These are phyloP conservation scores for Rutstroemia sydowiana DNA, from an alignment of 2,329 filamentous ascomycete species.

Conservation along the genomic window DNA sequence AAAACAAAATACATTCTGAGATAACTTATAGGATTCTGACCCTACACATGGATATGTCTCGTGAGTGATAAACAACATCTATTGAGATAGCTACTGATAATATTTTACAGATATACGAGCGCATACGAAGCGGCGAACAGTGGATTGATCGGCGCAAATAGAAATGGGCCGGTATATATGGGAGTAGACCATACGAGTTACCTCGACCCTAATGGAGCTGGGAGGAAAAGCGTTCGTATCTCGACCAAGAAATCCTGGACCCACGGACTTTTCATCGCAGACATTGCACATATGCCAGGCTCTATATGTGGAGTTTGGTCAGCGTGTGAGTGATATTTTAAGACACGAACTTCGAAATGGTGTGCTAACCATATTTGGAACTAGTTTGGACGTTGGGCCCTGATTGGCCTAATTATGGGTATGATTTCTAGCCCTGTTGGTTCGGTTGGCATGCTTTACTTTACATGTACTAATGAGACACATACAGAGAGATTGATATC, in stretches of 20 bases:
- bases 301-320: constrained; percentile 68
- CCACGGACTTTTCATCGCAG: constrained; percentile 61
- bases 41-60: constrained; percentile 19
- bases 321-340: constrained; percentile 32
- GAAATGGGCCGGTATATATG: constrained; percentile 48
- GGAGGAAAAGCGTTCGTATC: constrained; percentile 52
- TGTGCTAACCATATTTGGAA: neutral
- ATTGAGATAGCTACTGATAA: neutral
- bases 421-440: neutral
- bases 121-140: neutral
- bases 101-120: neutral
- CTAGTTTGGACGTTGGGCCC: constrained; percentile 6
- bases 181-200: constrained; percentile 60
- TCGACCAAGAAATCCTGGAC: constrained; percentile 55
- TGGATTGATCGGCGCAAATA: constrained; percentile 17
- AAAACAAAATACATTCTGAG: neutral
- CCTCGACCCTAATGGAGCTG: neutral
- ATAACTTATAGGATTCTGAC: neutral
- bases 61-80: neutral
- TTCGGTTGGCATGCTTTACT: neutral
- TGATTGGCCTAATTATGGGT: constrained; percentile 5
- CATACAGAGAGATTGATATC: constrained; percentile 4
- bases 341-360: neutral
- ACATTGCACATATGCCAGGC: constrained; percentile 55
- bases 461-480: neutral